Evolutionary conservation across 2,329 filamentous ascomycete species (phyloP), one percentile per base, ranked within the genome.

Genomic region (Biscogniauxia mediterranea): DNA sequence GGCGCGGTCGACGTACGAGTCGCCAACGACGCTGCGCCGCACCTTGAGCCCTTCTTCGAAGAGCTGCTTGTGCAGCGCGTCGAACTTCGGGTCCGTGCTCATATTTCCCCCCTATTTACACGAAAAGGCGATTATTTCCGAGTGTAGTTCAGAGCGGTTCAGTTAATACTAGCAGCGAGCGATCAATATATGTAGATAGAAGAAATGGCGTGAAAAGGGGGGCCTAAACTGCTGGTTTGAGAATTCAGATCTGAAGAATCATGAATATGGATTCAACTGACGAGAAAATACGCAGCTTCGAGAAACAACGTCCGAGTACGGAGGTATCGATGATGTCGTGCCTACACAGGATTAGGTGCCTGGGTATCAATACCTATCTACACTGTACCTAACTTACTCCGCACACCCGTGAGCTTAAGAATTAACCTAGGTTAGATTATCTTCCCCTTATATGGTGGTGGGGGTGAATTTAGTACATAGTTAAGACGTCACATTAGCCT

Each of bases 1-100:
- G 1, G 86, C 81, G 3, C 76, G 77, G 68, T 87, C 80, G 58
- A 89, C 86, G 66, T 88, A 87, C 49, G 79, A 78, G 59, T 86
- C 77, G n/a, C 87, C 86, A 15, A 86, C 81, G 8, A 89, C 87
- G 63, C 79, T 79, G 56, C 82, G 80, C 42, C 87, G 84, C 70
- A 86, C 82, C 68, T 83, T 79, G 59, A 89, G 77, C 42, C 87
- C 87, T 65, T 84, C 80, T 6, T 86, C 81, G 74, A 86, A 89
- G 53, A 88, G 79, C 55, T 81, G 75, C 66, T 84, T 81, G 75
- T 87, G 80, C 23, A 74, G 69, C 4, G 68, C 69, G 61, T 71
- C 61, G 42, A 73, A 66, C 42, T 71, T 70, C 13, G 71, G 68
- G 52, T 68, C 64, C 6, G 60, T 62, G 52, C 64, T 64, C 67